phyloP scores from a whole-genome alignment of 1,284 basidiomycete genomes.

The Grifola frondosa region DNA sequence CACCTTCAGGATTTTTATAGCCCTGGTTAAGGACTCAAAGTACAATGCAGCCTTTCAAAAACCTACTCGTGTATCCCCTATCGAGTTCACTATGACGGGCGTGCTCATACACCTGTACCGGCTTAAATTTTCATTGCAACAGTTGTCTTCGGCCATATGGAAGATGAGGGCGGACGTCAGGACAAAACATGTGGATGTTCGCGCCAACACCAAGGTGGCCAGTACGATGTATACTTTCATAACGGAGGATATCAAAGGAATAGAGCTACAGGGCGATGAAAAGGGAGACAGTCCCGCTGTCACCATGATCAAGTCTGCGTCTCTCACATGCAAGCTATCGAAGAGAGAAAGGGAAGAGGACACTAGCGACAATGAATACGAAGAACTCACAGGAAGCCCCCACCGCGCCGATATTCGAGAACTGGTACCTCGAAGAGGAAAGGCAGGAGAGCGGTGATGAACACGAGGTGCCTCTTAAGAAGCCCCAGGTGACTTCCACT shows the following conservation, averaged over 20 bases:
- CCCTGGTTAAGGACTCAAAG: constrained; percentile 37
- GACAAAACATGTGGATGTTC: constrained; percentile 40
- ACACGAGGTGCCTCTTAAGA: too few species aligned
- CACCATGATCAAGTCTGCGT: constrained; percentile 7
- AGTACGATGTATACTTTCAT: constrained; percentile 43
- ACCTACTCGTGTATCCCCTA: constrained; percentile 43
- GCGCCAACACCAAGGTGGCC: constrained; percentile 40
- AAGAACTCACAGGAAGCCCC: too few species aligned
- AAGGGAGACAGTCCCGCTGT: constrained; percentile 25
- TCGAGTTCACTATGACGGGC: constrained; percentile 50
- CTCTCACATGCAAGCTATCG: background rate
- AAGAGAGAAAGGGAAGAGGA: constrained; percentile 3
- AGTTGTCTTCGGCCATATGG: constrained; percentile 42
- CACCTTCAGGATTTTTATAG: constrained; percentile 44
- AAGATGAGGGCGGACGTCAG: constrained; percentile 45
- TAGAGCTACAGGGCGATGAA: constrained; percentile 20
- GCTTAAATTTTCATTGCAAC: constrained; percentile 37
- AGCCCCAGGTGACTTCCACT: too few species aligned
- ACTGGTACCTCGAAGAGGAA: too few species aligned
- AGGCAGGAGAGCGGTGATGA: too few species aligned
- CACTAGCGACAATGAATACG: background rate
- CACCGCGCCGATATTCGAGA: too few species aligned
- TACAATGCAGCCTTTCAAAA: constrained; percentile 39
- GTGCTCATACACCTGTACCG: constrained; percentile 41
- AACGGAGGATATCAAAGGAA: constrained; percentile 25